Evolutionary conservation across 2,329 filamentous ascomycete genomes (phyloP).

Genomic region (Neonectria magnoliae): DNA sequence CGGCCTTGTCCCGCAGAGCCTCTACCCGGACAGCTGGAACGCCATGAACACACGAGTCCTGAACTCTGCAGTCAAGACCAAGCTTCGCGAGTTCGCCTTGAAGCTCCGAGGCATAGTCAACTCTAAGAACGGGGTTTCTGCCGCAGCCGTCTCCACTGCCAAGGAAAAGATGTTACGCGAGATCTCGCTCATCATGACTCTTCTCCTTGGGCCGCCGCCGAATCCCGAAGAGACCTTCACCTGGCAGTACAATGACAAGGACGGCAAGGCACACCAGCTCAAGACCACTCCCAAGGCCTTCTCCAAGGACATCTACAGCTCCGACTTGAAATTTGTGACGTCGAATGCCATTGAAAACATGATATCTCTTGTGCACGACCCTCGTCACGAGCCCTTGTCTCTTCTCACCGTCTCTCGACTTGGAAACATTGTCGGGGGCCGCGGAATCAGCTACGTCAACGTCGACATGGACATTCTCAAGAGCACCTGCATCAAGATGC

Average conservation of each 20-base stretch:
- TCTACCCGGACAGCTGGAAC: constrained; percentile 87
- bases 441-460: constrained; percentile 83
- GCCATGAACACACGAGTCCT: constrained; percentile 76
- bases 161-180: constrained; percentile 83
- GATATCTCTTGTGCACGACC: constrained; percentile 87
- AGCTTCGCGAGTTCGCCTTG: constrained; percentile 87
- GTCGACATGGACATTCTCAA: constrained; percentile 80
- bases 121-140: constrained; percentile 44
- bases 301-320: constrained; percentile 72
- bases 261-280: constrained; percentile 70
- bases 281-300: constrained; percentile 76
- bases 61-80: constrained; percentile 80
- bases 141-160: constrained; percentile 54
- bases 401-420: constrained; percentile 81
- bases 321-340: constrained; percentile 64
- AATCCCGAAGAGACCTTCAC: constrained; percentile 73
- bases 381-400: constrained; percentile 77
- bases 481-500: constrained; percentile 77
- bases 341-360: constrained; percentile 72
- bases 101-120: constrained; percentile 68
- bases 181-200: constrained; percentile 81
- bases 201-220: constrained; percentile 84
- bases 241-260: constrained; percentile 82
- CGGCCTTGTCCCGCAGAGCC: constrained; percentile 81
- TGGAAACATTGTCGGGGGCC: constrained; percentile 82